These are phyloP conservation scores for Termitomyces sp. DNA, from an alignment of 768 basidiomycete species.

Conservation along the genomic window DNA sequence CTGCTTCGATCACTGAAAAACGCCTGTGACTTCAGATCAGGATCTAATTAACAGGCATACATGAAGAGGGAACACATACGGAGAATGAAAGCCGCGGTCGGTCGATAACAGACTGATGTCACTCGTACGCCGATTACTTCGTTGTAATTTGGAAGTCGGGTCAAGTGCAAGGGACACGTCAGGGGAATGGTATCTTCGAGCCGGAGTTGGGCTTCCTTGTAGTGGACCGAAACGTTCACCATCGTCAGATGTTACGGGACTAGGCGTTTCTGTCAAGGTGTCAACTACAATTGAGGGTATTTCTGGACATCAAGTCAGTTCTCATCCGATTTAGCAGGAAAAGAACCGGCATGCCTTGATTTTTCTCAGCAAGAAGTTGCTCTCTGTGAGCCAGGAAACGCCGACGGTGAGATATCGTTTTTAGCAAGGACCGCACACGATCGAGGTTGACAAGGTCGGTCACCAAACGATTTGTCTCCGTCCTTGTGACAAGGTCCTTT, in stretches of 20 bases:
- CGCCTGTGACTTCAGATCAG: slow-evolving; percentile 23
- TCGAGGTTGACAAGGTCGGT: slow-evolving; percentile 83
- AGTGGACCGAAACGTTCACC: slow-evolving; percentile 13
- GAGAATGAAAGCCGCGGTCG: slow-evolving; percentile 40
- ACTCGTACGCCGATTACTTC: slow-evolving; percentile 48
- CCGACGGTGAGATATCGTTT: slow-evolving; percentile 66
- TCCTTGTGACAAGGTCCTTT: slow-evolving; percentile 73
- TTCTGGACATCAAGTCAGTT: slow-evolving; percentile 27
- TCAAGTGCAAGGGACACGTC: slow-evolving; percentile 45
- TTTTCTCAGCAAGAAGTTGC: slow-evolving; percentile 28
- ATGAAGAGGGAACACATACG: slow-evolving; percentile 24
- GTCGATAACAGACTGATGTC: slow-evolving; percentile 56
- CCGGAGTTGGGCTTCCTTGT: slow-evolving; percentile 35
- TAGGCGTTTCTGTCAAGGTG: slow-evolving; percentile 44
- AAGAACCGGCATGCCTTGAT: slow-evolving; percentile 28
- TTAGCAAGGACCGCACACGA: slow-evolving; percentile 74
- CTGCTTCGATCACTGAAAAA: slow-evolving; percentile 34
- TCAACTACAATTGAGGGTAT: slow-evolving; percentile 73
- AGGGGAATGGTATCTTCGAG: slow-evolving; percentile 29
- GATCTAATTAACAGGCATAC: background rate
- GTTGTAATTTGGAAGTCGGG: slow-evolving; percentile 40
- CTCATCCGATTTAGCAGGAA: background rate
- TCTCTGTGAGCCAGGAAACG: slow-evolving; percentile 54
- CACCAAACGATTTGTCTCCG: slow-evolving; percentile 74
- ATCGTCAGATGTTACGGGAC: slow-evolving; percentile 28